Conservation (phyloP, 2,329 filamentous ascomycete genomes). For the Cladosporium sp. region DNA sequence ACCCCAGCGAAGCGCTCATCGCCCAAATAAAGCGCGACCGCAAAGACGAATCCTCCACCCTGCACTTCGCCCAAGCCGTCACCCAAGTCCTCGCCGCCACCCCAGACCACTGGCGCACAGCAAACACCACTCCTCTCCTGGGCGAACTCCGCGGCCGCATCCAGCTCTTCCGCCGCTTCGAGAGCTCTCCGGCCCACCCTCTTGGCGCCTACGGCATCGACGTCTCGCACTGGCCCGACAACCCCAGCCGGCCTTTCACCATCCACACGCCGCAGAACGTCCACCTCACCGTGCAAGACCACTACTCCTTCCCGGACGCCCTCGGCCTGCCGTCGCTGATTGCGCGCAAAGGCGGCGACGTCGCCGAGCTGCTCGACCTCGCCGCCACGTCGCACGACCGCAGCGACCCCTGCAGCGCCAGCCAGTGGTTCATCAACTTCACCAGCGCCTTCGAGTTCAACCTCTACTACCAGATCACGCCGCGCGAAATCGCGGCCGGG, state of each 20-base stretch:
- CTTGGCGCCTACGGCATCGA: conserved; percentile 35
- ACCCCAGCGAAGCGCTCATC: conserved; percentile 35
- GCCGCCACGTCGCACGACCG: conserved; percentile 33
- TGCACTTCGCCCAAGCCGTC: conserved; percentile 44
- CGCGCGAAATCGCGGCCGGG: conserved; percentile 45
- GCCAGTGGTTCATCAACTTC: conserved; percentile 48
- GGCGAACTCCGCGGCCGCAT: conserved; percentile 38
- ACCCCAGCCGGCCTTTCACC: conserved; percentile 37
- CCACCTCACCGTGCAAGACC: conserved; percentile 48
- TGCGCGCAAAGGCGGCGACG: conserved; percentile 41
- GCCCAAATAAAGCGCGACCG: conserved; percentile 40
- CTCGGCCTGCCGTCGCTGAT: conserved; percentile 43
- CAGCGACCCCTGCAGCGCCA: not conserved
- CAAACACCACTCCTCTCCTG: conserved; percentile 35
- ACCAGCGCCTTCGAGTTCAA: conserved; percentile 48
- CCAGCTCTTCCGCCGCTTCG: conserved; percentile 40
- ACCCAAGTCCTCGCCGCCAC: conserved; percentile 26
- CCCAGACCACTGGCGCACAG: conserved; percentile 37
- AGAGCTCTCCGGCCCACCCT: conserved; percentile 17
- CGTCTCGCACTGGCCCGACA: conserved; percentile 38
- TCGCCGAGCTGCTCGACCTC: conserved; percentile 40
- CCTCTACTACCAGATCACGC: conserved; percentile 36
- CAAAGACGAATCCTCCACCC: conserved; percentile 31
- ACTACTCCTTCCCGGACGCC: conserved; percentile 46
- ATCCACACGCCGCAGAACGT: conserved; percentile 42